A percentile compares a stretch with the other conserved stretches of the same genome.
Evolutionary conservation across 2,329 filamentous ascomycete species (phyloP).

Genomic region (Pyrenophora seminiperda): DNA sequence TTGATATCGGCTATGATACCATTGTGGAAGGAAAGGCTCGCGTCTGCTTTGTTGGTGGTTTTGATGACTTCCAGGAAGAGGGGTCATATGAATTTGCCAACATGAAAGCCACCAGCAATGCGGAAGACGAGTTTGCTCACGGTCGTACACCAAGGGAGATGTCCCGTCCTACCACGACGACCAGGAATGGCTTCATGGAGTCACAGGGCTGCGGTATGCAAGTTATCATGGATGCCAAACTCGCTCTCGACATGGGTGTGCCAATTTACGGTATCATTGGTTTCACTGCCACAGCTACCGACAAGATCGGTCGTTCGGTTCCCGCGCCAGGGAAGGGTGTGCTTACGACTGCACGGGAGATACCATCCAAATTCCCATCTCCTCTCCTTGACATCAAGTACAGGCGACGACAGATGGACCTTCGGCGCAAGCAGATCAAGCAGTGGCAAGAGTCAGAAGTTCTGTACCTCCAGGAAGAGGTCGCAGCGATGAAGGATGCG

Average conservation of each 20-base stretch:
- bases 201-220: slow-evolving; percentile 98
- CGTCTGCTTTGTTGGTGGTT: slow-evolving; percentile 96
- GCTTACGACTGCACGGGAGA: slow-evolving; percentile 90
- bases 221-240: slow-evolving; percentile 95
- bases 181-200: slow-evolving; percentile 98
- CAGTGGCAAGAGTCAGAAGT: slow-evolving; percentile 96
- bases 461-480: slow-evolving; percentile 89
- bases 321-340: slow-evolving; percentile 97
- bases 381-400: slow-evolving; percentile 98
- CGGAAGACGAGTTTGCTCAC: slow-evolving; percentile 92
- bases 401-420: slow-evolving; percentile 90
- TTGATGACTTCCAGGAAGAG: slow-evolving; percentile 99
- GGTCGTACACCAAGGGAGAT: slow-evolving; percentile 95
- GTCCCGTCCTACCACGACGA: slow-evolving; percentile 96
- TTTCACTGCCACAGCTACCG: slow-evolving; percentile 92
- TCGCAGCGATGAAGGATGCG: slow-evolving; percentile 77
- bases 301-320: slow-evolving; percentile 98
- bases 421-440: slow-evolving; percentile 92
- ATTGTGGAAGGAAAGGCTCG: slow-evolving; percentile 98
- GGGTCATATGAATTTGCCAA: slow-evolving; percentile 99
- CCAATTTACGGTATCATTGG: slow-evolving; percentile 95
- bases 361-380: slow-evolving; percentile 88
- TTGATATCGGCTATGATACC: slow-evolving; percentile 97
- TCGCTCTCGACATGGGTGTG: slow-evolving; percentile 97
- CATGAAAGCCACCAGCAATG: slow-evolving; percentile 99